Conservation (phyloP, 2,329 filamentous ascomycete genomes). For the Chaetomium sp. region DNA sequence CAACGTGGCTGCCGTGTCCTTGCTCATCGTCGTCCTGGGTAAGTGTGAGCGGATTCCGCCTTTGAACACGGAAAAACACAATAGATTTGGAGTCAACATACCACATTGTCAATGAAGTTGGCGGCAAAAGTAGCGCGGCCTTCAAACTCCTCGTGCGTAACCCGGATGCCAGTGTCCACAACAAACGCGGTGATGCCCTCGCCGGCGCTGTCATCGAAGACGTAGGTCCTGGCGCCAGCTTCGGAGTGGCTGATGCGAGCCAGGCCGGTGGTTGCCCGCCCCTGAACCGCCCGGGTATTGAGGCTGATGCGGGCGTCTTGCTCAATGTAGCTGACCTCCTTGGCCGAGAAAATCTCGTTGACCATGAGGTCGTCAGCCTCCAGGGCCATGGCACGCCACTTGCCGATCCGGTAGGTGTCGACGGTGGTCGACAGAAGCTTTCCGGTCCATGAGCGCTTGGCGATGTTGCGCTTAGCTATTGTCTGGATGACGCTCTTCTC, state of each 20-base stretch:
- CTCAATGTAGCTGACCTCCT: slow-evolving; percentile 49
- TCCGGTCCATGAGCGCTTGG: slow-evolving; percentile 52
- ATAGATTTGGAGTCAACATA: slow-evolving; percentile 39
- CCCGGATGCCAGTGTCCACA: slow-evolving; percentile 65
- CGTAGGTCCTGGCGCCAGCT: slow-evolving; percentile 44
- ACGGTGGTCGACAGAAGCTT: slow-evolving; percentile 52
- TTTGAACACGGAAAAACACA: not conserved
- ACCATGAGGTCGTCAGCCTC: slow-evolving; percentile 41
- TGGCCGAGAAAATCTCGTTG: slow-evolving; percentile 49
- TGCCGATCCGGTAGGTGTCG: slow-evolving; percentile 50
- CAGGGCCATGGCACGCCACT: slow-evolving; percentile 55
- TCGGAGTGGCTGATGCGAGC: slow-evolving; percentile 53
- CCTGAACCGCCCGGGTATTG: slow-evolving; percentile 51
- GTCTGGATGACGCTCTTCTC: slow-evolving; percentile 51
- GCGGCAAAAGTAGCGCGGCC: slow-evolving; percentile 56
- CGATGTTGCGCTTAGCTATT: slow-evolving; percentile 60
- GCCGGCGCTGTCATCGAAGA: slow-evolving; percentile 57
- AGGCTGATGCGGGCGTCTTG: slow-evolving; percentile 51
- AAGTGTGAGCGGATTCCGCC: slow-evolving; percentile 9
- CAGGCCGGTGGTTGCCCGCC: slow-evolving; percentile 56
- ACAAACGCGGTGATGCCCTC: slow-evolving; percentile 63
- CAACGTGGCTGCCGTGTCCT: slow-evolving; percentile 66
- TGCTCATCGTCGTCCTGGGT: slow-evolving; percentile 55
- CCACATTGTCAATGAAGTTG: slow-evolving; percentile 53
- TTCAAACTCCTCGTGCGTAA: slow-evolving; percentile 58